Conservation (phyloP, 306 rosid species). For the Hippophae gyantsensis region DNA sequence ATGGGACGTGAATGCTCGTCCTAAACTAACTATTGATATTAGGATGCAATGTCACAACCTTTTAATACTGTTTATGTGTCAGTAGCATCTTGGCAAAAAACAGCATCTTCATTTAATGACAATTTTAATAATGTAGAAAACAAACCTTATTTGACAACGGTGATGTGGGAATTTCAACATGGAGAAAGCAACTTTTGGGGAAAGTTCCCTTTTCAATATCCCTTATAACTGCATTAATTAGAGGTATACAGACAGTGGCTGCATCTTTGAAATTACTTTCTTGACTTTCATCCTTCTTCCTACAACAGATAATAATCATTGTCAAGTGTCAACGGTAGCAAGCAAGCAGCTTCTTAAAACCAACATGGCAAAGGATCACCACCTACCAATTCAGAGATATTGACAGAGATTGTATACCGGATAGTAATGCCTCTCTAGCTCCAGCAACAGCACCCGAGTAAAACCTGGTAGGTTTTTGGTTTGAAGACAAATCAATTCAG, state of each 20-base stretch:
- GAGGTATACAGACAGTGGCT: constrained; percentile 62
- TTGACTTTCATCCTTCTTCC: constrained; percentile 94
- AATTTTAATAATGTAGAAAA: constrained; percentile 1
- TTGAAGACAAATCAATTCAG: constrained; percentile 10
- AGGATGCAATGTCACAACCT: too few species aligned
- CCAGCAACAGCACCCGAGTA: constrained; percentile 91
- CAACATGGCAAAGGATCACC: constrained; percentile 10
- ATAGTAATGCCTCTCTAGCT: constrained; percentile 82
- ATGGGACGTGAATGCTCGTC: too few species aligned
- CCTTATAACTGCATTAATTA: constrained; percentile 72
- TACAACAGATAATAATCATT: constrained; percentile 22
- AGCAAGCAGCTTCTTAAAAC: background rate
- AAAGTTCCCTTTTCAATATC: constrained; percentile 65
- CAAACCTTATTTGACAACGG: constrained; percentile 75
- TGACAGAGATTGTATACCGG: constrained; percentile 76
- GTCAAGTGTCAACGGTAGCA: constrained; percentile 15
- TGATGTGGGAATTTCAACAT: constrained; percentile 71
- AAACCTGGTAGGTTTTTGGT: constrained; percentile 36
- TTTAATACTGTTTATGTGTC: too few species aligned
- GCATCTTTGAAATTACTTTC: constrained; percentile 93
- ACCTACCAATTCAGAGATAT: constrained; percentile 79
- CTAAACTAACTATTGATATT: too few species aligned
- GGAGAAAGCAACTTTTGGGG: constrained; percentile 62
- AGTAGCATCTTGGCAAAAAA: too few species aligned
- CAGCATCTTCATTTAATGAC: background rate